phyloP scores from a whole-genome alignment of 1,139 yeast genomes.

The Sugiyamaella sp. region DNA sequence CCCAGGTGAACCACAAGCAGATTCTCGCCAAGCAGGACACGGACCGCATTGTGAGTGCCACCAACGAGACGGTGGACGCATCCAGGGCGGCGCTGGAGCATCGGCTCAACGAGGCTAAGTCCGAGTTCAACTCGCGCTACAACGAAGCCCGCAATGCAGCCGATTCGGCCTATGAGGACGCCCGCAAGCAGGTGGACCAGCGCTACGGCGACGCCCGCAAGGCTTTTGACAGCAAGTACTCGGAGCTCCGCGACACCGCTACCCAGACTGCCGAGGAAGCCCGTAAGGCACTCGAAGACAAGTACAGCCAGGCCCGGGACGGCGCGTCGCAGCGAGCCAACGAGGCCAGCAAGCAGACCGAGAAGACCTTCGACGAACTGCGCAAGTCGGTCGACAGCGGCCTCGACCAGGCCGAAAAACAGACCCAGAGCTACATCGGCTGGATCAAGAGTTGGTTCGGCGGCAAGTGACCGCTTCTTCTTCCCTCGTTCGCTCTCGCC shows the following conservation, averaged over 20 bases:
- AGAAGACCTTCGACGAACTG: slow-evolving; percentile 15
- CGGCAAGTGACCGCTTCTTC: slow-evolving; percentile 6
- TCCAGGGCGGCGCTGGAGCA: slow-evolving; percentile 5
- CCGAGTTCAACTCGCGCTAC: slow-evolving; percentile 12
- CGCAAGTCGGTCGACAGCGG: slow-evolving; percentile 13
- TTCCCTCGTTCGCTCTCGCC: neutral
- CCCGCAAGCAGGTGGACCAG: slow-evolving; percentile 13
- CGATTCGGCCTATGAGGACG: slow-evolving; percentile 16
- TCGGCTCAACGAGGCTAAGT: slow-evolving; percentile 1
- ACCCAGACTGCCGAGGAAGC: neutral
- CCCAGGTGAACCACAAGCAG: slow-evolving; percentile 38
- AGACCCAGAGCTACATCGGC: slow-evolving; percentile 11
- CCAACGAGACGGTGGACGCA: slow-evolving; percentile 2
- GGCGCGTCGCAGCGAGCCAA: slow-evolving; percentile 4
- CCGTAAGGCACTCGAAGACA: slow-evolving; percentile 9
- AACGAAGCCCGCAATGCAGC: slow-evolving; percentile 20
- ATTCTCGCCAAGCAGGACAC: slow-evolving; percentile 35
- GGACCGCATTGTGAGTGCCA: slow-evolving; percentile 24
- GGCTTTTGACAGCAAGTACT: slow-evolving; percentile 10
- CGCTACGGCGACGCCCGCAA: slow-evolving; percentile 9
- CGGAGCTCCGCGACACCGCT: slow-evolving; percentile 7
- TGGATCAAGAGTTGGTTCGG: slow-evolving; percentile 19
- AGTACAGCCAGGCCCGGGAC: slow-evolving; percentile 2
- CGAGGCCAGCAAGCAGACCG: slow-evolving; percentile 24
- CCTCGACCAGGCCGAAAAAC: slow-evolving; percentile 14